Evolutionary conservation across 2,329 filamentous ascomycete genomes (phyloP).

Genomic region (Massarina eburnea): DNA sequence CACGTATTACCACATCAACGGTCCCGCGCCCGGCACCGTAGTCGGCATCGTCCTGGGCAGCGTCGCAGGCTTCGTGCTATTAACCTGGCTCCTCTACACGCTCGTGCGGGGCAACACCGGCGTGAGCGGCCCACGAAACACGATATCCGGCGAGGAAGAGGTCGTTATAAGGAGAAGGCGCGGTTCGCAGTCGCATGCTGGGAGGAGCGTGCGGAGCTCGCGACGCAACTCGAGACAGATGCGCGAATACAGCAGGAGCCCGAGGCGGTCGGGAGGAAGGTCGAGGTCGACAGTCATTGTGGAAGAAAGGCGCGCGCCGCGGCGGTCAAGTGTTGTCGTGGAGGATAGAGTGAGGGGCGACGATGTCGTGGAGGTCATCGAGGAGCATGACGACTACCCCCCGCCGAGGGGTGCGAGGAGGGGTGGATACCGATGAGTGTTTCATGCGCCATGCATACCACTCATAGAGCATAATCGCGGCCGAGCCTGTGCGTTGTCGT

Average conservation of each 20-base stretch:
- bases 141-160: conserved; percentile 56
- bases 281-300: conserved; percentile 42
- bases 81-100: conserved; percentile 54
- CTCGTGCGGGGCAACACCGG: conserved; percentile 39
- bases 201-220: conserved; percentile 22
- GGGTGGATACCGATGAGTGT: not conserved
- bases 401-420: conserved; percentile 41
- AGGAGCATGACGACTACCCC: conserved; percentile 54
- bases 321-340: conserved; percentile 39
- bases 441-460: not conserved
- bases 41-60: conserved; percentile 62
- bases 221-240: conserved; percentile 36
- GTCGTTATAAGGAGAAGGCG: conserved; percentile 53
- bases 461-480: too few relatives aligned
- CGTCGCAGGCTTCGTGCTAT: conserved; percentile 55
- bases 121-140: conserved; percentile 37
- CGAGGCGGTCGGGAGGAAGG: conserved; percentile 28
- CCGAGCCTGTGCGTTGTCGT: too few relatives aligned
- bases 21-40: conserved; percentile 59
- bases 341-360: conserved; percentile 53
- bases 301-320: conserved; percentile 35
- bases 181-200: conserved; percentile 29
- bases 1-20: conserved; percentile 59
- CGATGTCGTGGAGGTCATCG: conserved; percentile 61
- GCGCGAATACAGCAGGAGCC: conserved; percentile 42